Base-by-base conservation (phyloP, 345 rosid genomes). In the Aurinia saxatilis region DNA sequence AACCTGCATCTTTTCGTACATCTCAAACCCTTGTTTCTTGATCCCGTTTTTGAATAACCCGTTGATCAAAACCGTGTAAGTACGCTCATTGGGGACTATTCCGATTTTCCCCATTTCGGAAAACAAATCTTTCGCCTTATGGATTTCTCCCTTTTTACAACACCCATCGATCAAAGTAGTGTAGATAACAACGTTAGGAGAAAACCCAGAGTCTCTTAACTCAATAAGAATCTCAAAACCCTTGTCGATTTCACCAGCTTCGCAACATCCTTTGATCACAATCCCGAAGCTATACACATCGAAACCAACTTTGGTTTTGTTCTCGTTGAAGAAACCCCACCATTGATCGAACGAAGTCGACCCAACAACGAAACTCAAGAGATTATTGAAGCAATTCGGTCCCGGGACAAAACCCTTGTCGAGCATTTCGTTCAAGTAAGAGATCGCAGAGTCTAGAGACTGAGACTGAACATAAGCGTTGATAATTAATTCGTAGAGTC, bases 151-250 rank as follows among this genome's bases (percentile, higher is more conserved):
- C 47, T 67, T 79, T 76, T 86, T 88, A 53, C 91, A 88, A 50
- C 81, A 81, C 41, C 96, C 96, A 73, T 91, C 88, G 65, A 91
- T 88, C 85, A 84, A 67, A 63, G 82, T 86, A 38, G 91, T 82
- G 64, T 78, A 88, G 57, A 86, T 72, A 42, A 80, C 91, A 58
- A 84, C 88, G 64, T 82, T 82, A 0, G 84, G 79, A 57, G 73
- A 60, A 35, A 73, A 69, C 63, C 85, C 84, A 76, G 65, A 47
- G 40, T 74, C 85, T 70, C 75, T 76, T 30, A 84, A 55, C n/a
- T 67, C 81, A 55, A 11, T 61, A 30, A 84, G 57, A 52, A 84
- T 45, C 61, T 73, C 76, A 35, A 88, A 72, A 35, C 81, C 79
- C 46, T 57, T 73, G 15, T 75, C 63, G 60, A 80, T 55, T 63